Evolutionary conservation across 495 filamentous ascomycete genomes (phyloP).

Genomic region (Aspergillus sclerotiicarbonarius): DNA sequence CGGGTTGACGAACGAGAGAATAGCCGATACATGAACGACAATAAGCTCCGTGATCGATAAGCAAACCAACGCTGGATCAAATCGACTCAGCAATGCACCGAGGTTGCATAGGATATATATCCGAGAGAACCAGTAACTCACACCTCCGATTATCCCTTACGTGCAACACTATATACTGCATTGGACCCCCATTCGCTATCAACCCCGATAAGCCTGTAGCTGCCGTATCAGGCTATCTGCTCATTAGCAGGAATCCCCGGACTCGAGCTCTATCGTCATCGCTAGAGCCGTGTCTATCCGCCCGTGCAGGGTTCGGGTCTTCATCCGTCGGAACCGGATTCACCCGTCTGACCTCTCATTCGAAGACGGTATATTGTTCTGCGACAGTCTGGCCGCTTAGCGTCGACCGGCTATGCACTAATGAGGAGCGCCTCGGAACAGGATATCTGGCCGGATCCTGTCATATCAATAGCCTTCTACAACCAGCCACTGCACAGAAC

Average conservation of each 20-base stretch:
- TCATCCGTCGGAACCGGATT: slow-evolving; percentile 1
- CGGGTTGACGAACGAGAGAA: neutral
- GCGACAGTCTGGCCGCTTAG: neutral
- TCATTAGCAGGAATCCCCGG: neutral
- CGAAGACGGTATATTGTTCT: neutral
- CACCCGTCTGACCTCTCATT: neutral
- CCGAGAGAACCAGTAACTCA: neutral
- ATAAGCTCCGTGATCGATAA: neutral
- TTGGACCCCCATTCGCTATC: neutral
- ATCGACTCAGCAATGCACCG: neutral
- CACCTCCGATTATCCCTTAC: neutral
- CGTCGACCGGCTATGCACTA: neutral
- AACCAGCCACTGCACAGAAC: neutral
- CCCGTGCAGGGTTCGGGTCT: neutral
- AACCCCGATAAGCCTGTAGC: neutral
- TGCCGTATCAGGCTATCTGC: neutral
- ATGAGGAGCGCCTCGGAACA: neutral
- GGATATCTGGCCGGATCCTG: neutral
- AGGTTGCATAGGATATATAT: neutral
- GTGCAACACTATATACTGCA: neutral
- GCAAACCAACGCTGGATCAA: neutral
- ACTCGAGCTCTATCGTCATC: neutral
- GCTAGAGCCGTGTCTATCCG: slow-evolving; percentile 6
- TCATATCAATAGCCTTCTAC: neutral
- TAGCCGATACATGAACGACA: slow-evolving; percentile 1